phyloP scores from a whole-genome alignment of 2,329 filamentous ascomycete species.

The Xylaria sp. region DNA sequence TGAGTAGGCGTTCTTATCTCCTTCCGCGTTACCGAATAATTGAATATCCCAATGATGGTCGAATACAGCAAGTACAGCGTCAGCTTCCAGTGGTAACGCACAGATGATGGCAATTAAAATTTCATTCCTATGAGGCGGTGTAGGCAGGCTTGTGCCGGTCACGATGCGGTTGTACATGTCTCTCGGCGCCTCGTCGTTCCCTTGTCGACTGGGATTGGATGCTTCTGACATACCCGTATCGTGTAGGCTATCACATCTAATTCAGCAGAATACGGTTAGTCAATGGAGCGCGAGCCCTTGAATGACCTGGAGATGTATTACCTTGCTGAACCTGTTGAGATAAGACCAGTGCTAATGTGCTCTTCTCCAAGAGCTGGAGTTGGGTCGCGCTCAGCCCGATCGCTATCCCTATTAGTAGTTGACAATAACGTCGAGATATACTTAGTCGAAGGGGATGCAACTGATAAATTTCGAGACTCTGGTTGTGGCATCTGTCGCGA shows the following conservation, averaged over 20 bases:
- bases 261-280: background rate
- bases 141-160: background rate
- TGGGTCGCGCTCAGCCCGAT: background rate
- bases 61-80: slow-evolving; percentile 15
- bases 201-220: background rate
- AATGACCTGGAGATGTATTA: background rate
- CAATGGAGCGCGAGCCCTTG: background rate
- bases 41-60: slow-evolving; percentile 25
- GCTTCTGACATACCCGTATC: too few species aligned
- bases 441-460: background rate
- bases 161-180: background rate
- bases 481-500: background rate
- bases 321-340: background rate
- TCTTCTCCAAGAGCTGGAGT: background rate
- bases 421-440: slow-evolving; percentile 3
- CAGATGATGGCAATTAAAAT: slow-evolving; percentile 20
- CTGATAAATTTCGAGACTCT: background rate
- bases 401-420: background rate
- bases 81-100: slow-evolving; percentile 16
- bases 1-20: slow-evolving; percentile 23
- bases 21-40: background rate
- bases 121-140: slow-evolving; percentile 4
- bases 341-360: background rate
- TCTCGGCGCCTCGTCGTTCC: background rate
- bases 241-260: background rate